These are phyloP conservation scores for Tephrocybe sp. DNA, from an alignment of 768 basidiomycete genomes.

Conservation along the genomic window DNA sequence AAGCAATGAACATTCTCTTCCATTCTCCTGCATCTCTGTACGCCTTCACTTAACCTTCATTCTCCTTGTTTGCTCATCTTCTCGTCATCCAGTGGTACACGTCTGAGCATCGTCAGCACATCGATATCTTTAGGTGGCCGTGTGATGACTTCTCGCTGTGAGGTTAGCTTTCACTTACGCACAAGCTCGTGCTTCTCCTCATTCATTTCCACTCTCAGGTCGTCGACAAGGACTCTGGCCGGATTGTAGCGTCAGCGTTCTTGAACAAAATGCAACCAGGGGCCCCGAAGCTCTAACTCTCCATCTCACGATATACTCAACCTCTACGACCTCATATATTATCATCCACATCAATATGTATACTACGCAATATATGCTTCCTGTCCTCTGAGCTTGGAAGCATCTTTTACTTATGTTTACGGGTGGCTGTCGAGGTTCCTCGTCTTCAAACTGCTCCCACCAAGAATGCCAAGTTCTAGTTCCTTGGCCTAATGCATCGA, in stretches of 20 bases:
- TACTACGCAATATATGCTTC: constrained; percentile 13
- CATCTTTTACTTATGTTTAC: neutral
- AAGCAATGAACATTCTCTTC: constrained; percentile 66
- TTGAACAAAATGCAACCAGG: constrained; percentile 74
- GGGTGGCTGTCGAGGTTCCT: neutral
- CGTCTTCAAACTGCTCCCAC: neutral
- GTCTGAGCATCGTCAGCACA: constrained; percentile 57
- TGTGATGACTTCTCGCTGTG: constrained; percentile 70
- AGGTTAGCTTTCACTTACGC: constrained; percentile 40
- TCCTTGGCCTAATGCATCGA: neutral
- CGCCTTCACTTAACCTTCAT: constrained; percentile 23
- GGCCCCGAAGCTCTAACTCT: constrained; percentile 40
- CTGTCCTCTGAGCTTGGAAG: neutral
- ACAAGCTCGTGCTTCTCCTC: constrained; percentile 6
- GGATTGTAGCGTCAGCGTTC: constrained; percentile 62
- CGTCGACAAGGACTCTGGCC: constrained; percentile 54
- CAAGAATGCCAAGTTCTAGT: constrained; percentile 1
- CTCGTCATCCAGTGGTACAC: constrained; percentile 44
- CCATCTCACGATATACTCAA: neutral
- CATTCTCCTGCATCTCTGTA: constrained; percentile 66
- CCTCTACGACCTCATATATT: constrained; percentile 1
- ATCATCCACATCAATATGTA: constrained; percentile 10
- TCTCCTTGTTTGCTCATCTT: constrained; percentile 10
- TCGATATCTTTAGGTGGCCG: constrained; percentile 66
- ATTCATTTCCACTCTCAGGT: constrained; percentile 36